Evolutionary conservation across 805 yeast genomes (phyloP), one percentile per base, ranked within the genome.

Genomic region (Nakazawaea ishiwadae): DNA sequence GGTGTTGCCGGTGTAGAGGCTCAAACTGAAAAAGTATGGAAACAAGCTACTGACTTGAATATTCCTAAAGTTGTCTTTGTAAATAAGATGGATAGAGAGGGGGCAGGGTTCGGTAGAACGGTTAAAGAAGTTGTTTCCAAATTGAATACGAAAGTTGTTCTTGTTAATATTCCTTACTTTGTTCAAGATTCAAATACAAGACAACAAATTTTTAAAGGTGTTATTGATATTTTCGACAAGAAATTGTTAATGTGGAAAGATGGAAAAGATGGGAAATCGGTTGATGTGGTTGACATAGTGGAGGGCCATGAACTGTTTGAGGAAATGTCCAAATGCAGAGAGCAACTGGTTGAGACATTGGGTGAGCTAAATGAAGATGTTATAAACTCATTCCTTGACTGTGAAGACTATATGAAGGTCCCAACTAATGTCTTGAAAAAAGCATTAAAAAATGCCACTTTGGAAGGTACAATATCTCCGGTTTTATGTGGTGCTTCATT

Each of bases 1-100:
- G 96, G 86, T 1, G 98, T 91, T 7, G 97, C 96, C 2, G 99
- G 99, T 10, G 99, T 93, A 1, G 99, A 93, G 58, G 93, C 98
- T 0, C 98, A 93, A 60, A 91, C 99, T 0, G 97, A 90, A 57
- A 91, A 89, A 55, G 98, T 93, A 3, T 93, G 98, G 97, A 77
- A 74, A 48, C 96, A 90, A 60, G 90, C 96, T 1, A 66, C 65
- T 16, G 73, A 72, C 14, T 62, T 81, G 50, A 60, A 60, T 2
- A 79, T 93, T 28, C 98, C 99, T 0, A 73, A 77, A 37, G 66
- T 93, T 10, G 80, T 87, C 10, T 93, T 79, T 56, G 76, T 93
- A 26, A 93, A 93, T 60, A 93, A 93, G 60, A 90, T 93, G 98
- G 99, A 93, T 63, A 72, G 98, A 45, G 84, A 81, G 12, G 99